Evolutionary conservation across 2,329 filamentous ascomycete genomes (phyloP), one percentile per base, ranked within the genome.

Genomic region (Xylaria sp.): DNA sequence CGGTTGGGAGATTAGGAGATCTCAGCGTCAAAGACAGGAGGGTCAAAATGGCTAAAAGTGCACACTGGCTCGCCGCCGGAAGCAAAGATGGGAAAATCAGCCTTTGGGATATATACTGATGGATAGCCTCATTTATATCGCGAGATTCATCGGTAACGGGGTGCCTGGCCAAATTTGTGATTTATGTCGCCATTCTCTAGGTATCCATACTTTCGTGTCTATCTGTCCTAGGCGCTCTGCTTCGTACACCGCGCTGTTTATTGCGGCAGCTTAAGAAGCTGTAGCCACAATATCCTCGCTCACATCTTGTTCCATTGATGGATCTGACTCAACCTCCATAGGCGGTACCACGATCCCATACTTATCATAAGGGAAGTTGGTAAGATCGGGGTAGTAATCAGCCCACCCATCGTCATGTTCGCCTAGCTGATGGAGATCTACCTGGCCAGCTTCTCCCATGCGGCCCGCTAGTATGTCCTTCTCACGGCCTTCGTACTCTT

Each of bases 1-100:
- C 78, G 7, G 71, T 74, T 12, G 70, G 75, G 0, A 78, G 71
- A 47, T 60, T 75, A 2, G 75, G 78, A 12, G 78, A 81, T 14
- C 62, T 85, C 65, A 85, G 81, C 2, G 88, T 93, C 58, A 91
- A 88, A 67, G 86, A 89, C 42, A 86, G 88, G 71, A 84, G 93
- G 64, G 83, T 89, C 24, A 82, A 82, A 42, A 89, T 89, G 73
- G 90, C 91, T 11, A 89, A 87, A 75, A 84, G 83, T 59, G 91
- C 91, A 27, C 95, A 98, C 79, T 98, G 95, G 94, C 79, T 98
- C 60, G 96, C 92, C 19, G 93, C 89, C 0, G 96, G 96, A 1
- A 92, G 93, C 64, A 99, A 98, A 79, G 96, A 98, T 82, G 96
- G 95, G 19, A 97, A 97, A 79, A 89, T 98, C 70, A 97, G 93